Evolutionary conservation across 2,329 filamentous ascomycete species (phyloP).

Genomic region (Ustulina deusta): DNA sequence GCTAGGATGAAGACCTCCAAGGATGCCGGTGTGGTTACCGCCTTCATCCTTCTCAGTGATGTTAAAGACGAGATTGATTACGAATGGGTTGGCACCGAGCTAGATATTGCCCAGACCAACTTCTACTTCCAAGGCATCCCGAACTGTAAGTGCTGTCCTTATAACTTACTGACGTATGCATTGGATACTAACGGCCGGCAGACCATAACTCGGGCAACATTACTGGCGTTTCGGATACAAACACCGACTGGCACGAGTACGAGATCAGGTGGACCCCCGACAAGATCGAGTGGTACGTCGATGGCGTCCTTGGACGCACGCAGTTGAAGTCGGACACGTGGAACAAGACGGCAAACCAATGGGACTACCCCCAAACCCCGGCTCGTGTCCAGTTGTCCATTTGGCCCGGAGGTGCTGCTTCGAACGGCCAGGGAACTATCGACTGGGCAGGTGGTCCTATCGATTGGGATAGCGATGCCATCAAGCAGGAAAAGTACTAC

Average conservation of each 20-base stretch:
- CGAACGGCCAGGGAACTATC: slow-evolving; percentile 86
- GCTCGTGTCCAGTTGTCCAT: slow-evolving; percentile 91
- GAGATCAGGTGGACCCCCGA: slow-evolving; percentile 95
- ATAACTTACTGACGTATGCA: background rate
- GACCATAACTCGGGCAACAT: slow-evolving; percentile 83
- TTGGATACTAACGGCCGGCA: slow-evolving; percentile 54
- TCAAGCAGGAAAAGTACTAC: slow-evolving; percentile 88
- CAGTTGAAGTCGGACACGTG: slow-evolving; percentile 83
- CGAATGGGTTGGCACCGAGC: slow-evolving; percentile 88
- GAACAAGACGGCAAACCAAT: slow-evolving; percentile 85
- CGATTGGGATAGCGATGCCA: slow-evolving; percentile 85
- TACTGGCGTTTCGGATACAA: slow-evolving; percentile 73
- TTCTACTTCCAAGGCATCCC: slow-evolving; percentile 97
- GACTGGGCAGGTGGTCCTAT: slow-evolving; percentile 92
- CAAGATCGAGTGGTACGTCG: slow-evolving; percentile 84
- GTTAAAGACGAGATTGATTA: slow-evolving; percentile 99
- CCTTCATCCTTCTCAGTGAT: slow-evolving; percentile 94
- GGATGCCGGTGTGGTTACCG: slow-evolving; percentile 91
- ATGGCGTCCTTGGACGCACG: slow-evolving; percentile 81
- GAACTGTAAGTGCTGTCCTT: slow-evolving; percentile 73
- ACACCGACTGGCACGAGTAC: slow-evolving; percentile 85
- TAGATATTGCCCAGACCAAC: slow-evolving; percentile 87
- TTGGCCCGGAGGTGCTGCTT: slow-evolving; percentile 88
- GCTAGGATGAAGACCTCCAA: slow-evolving; percentile 86
- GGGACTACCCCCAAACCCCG: slow-evolving; percentile 91